phyloP scores from a whole-genome alignment of 139 green algal species.

The Zygnema circumcarinatum region DNA sequence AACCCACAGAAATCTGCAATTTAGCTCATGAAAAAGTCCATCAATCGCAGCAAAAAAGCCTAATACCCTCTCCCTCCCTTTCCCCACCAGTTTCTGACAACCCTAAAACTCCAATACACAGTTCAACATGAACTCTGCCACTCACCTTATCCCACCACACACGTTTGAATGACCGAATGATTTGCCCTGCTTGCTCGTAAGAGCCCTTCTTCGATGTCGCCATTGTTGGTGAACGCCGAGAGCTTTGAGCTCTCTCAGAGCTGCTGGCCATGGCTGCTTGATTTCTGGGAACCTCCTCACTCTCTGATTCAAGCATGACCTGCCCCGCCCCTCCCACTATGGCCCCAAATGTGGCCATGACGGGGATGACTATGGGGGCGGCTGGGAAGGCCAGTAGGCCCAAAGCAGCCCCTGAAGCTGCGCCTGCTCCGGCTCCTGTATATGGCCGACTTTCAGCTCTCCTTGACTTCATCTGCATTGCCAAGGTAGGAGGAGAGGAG shows the following conservation, averaged over 20 bases:
- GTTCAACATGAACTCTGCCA: no score
- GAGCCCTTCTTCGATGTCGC: slow-evolving; percentile 50
- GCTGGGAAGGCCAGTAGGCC: slow-evolving; percentile 42
- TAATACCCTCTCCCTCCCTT: no score
- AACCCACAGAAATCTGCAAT: no score
- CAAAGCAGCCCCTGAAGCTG: slow-evolving; percentile 38
- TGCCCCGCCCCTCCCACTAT: slow-evolving; percentile 60
- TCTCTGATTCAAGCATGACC: slow-evolving; percentile 66
- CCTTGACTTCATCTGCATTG: slow-evolving; percentile 14
- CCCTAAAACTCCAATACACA: no score
- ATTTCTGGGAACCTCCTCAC: neutral
- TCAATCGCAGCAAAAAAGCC: neutral
- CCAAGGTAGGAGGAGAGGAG: neutral
- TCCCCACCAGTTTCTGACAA: no score
- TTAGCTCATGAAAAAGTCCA: no score
- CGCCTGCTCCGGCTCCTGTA: slow-evolving; percentile 8
- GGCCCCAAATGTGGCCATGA: slow-evolving; percentile 57
- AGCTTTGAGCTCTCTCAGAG: neutral
- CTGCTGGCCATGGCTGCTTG: neutral
- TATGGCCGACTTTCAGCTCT: slow-evolving; percentile 25
- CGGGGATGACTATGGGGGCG: slow-evolving; percentile 35
- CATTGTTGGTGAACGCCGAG: neutral
- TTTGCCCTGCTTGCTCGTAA: slow-evolving; percentile 64
- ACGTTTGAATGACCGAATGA: slow-evolving; percentile 67
- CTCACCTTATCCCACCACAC: slow-evolving; percentile 57